Evolutionary conservation across 106 monocot species (phyloP).

Genomic region (Platanthera zijinensis): DNA sequence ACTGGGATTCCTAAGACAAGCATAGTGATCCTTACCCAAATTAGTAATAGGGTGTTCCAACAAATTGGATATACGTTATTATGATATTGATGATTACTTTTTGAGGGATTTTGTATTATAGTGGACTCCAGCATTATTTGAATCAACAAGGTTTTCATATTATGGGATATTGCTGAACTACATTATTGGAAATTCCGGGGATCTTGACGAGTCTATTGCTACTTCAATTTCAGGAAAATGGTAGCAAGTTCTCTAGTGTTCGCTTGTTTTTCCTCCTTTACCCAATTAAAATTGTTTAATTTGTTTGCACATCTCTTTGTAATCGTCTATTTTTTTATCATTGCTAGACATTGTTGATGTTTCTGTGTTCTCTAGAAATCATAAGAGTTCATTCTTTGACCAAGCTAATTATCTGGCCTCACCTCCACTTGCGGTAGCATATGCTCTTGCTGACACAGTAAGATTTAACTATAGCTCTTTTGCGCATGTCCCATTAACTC

Average conservation of each 20-base stretch:
- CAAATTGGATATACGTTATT: no score
- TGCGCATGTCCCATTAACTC: no score
- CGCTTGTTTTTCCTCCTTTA: background rate
- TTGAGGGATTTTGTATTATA: constrained; percentile 10
- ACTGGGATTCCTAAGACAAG: no score
- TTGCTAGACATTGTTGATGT: constrained; percentile 17
- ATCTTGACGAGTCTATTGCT: no score
- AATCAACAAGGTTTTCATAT: constrained; percentile 61
- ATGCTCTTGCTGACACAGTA: no score
- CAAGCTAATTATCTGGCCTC: constrained; percentile 74
- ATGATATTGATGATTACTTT: background rate
- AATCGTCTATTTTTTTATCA: no score
- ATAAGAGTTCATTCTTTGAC: constrained; percentile 66
- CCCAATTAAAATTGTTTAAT: constrained; percentile 5
- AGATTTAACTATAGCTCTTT: no score
- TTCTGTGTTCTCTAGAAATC: constrained; percentile 57
- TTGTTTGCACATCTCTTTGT: no score
- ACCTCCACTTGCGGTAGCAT: constrained; percentile 32
- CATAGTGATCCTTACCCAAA: no score
- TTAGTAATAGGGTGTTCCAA: no score
- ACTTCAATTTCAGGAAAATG: constrained; percentile 25
- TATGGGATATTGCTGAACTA: constrained; percentile 72
- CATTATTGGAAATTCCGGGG: constrained; percentile 19
- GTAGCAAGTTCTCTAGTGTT: constrained; percentile 9
- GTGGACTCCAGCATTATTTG: constrained; percentile 64